A percentile compares a stretch with the other conserved stretches of the same genome.
Evolutionary conservation across 2,329 filamentous ascomycete genomes (phyloP).

Genomic region (Cryphonectria parasitica): DNA sequence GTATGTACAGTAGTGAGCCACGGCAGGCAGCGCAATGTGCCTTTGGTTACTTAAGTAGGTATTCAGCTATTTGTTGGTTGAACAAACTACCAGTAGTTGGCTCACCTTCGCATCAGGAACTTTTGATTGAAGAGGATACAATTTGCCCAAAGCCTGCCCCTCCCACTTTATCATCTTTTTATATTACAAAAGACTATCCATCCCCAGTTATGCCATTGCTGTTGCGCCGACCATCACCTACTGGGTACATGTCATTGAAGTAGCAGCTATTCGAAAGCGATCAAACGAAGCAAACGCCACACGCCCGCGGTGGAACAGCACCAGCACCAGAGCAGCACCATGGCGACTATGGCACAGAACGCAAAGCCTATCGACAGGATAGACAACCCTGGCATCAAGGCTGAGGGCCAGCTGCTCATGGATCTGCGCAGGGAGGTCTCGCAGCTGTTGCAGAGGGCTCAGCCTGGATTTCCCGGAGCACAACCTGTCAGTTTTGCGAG

Average conservation of each 20-base stretch:
- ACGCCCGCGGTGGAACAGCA: background rate
- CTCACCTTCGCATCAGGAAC: background rate
- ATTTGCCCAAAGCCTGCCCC: background rate
- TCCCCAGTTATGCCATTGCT: slow-evolving; percentile 5
- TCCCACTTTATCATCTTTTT: background rate
- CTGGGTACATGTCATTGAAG: slow-evolving; percentile 17
- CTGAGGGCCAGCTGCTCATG: slow-evolving; percentile 61
- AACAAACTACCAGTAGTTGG: slow-evolving; percentile 2
- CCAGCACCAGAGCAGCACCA: slow-evolving; percentile 1
- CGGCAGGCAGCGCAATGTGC: slow-evolving; percentile 14
- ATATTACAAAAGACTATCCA: background rate
- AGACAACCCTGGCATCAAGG: slow-evolving; percentile 67
- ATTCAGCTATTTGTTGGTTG: background rate
- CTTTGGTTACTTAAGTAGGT: background rate
- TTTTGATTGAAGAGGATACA: background rate
- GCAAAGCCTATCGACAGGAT: slow-evolving; percentile 53
- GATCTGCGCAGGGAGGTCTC: slow-evolving; percentile 75
- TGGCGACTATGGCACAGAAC: slow-evolving; percentile 29
- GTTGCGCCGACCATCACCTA: slow-evolving; percentile 1
- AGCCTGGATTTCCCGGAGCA: slow-evolving; percentile 78
- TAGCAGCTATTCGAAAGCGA: slow-evolving; percentile 5
- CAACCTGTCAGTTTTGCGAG: slow-evolving; percentile 92
- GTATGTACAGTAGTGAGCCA: background rate
- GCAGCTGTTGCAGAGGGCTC: slow-evolving; percentile 70
- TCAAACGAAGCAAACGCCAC: background rate